phyloP scores from a whole-genome alignment of 169 alveolate genomes.

The Plasmodium vivax region DNA sequence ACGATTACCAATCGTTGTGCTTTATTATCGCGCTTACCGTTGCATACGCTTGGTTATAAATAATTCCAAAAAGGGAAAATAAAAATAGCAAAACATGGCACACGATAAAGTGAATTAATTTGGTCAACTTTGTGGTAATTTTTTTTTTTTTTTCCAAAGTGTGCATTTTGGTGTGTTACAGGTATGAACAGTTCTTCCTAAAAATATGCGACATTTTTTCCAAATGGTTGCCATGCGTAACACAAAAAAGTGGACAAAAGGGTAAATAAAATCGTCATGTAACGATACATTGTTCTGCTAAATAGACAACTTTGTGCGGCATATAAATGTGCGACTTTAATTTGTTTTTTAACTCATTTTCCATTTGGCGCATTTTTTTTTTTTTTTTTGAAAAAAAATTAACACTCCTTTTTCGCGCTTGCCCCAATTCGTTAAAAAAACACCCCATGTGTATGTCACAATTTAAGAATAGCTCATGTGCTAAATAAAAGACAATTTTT shows the following conservation, averaged over 20 bases:
- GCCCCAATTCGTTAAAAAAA: not conserved
- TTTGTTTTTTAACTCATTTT: not conserved
- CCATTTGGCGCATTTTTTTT: not conserved
- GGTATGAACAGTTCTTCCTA: slow-evolving; percentile 3
- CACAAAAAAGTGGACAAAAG: not conserved
- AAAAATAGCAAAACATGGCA: not conserved
- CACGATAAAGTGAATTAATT: not conserved
- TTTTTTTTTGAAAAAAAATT: not conserved
- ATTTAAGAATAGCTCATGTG: not conserved
- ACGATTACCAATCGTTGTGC: not conserved
- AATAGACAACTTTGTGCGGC: not conserved
- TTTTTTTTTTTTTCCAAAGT: slow-evolving; percentile 27
- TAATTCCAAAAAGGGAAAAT: slow-evolving; percentile 1
- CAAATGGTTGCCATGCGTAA: not conserved
- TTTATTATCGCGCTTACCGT: not conserved
- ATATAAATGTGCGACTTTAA: not conserved
- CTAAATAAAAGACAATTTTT: not conserved
- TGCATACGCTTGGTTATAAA: not conserved
- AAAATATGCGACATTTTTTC: slow-evolving; percentile 29
- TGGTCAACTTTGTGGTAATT: not conserved
- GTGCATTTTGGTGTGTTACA: slow-evolving; percentile 64
- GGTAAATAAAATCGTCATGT: not conserved
- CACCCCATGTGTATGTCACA: not conserved
- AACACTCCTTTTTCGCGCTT: slow-evolving; percentile 2
- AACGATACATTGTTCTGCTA: not conserved